Percentiles rank a stretch among this genome's conserved stretches.
Evolutionary conservation across 208 protist genomes (phyloP).

Genomic region (Acanthamoeba sp.): DNA sequence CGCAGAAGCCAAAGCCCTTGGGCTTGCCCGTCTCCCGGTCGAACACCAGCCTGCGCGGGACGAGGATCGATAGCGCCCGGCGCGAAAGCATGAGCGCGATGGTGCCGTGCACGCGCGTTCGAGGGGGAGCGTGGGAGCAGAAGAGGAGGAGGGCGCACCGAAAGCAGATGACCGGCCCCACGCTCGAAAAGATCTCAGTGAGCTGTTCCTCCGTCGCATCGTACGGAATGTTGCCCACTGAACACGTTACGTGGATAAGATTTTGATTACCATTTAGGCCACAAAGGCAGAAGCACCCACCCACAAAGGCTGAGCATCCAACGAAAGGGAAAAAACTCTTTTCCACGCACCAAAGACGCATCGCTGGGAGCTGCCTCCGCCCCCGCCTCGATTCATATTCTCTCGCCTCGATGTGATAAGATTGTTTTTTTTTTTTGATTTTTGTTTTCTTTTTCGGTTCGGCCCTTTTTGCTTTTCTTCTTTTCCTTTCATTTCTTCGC

Average conservation of each 20-base stretch:
- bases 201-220: slow-evolving; percentile 88
- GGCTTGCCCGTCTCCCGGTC: slow-evolving; percentile 88
- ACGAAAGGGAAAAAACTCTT: slow-evolving; percentile 40
- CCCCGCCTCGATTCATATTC: slow-evolving; percentile 2
- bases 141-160: slow-evolving; percentile 13
- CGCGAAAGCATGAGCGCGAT: no score
- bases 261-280: no score
- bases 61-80: no score
- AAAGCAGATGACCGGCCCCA: slow-evolving; percentile 84
- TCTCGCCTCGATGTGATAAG: background rate
- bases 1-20: slow-evolving; percentile 89
- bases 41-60: slow-evolving; percentile 83
- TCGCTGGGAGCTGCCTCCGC: slow-evolving; percentile 10
- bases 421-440: background rate
- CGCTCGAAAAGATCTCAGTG: slow-evolving; percentile 85
- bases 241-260: no score
- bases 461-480: background rate
- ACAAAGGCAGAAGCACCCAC: no score
- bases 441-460: background rate
- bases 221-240: slow-evolving; percentile 91
- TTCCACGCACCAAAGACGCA: slow-evolving; percentile 9
- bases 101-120: background rate
- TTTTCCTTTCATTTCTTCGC: background rate
- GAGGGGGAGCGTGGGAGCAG: background rate
- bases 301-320: no score